Percentiles rank a stretch among this genome's conserved stretches.
These are phyloP conservation scores for Balansia obtecta DNA, from an alignment of 2,329 filamentous ascomycete species.

Conservation along the genomic window DNA sequence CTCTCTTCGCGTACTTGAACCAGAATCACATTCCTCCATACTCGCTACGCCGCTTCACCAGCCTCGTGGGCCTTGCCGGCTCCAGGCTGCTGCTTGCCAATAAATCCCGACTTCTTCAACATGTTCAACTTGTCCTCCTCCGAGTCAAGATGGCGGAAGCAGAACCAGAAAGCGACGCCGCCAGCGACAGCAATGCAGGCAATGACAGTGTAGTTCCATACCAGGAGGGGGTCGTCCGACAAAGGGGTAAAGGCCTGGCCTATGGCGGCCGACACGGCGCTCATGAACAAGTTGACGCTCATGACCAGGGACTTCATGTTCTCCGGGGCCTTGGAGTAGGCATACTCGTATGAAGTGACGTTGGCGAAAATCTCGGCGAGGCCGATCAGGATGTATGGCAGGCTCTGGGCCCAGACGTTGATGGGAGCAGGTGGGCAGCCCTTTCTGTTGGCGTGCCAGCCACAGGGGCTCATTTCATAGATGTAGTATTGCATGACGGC, in stretches of 20 bases:
- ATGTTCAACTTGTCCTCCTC: constrained; percentile 60
- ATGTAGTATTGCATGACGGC: constrained; percentile 48
- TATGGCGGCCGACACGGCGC: constrained; percentile 54
- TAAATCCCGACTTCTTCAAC: constrained; percentile 32
- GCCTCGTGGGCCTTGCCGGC: constrained; percentile 13
- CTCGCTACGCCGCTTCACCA: neutral
- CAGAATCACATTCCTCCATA: neutral
- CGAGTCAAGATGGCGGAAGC: constrained; percentile 50
- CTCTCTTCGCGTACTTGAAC: neutral
- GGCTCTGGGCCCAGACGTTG: constrained; percentile 49
- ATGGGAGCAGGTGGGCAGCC: constrained; percentile 44
- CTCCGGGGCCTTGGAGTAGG: constrained; percentile 63
- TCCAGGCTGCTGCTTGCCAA: constrained; percentile 26
- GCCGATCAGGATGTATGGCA: constrained; percentile 39
- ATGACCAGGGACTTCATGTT: constrained; percentile 73
- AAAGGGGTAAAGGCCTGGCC: constrained; percentile 56
- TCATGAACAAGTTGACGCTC: constrained; percentile 58
- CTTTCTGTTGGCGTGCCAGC: constrained; percentile 33
- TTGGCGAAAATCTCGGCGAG: constrained; percentile 42
- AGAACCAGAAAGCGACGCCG: constrained; percentile 54
- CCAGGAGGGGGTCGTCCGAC: constrained; percentile 49
- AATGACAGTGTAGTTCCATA: constrained; percentile 59
- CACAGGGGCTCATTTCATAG: constrained; percentile 51
- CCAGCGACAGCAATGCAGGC: constrained; percentile 51
- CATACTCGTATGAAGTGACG: constrained; percentile 57